Evolutionary conservation across 805 yeast genomes (phyloP), one percentile per base, ranked within the genome.

Genomic region (Metschnikowia anglica): DNA sequence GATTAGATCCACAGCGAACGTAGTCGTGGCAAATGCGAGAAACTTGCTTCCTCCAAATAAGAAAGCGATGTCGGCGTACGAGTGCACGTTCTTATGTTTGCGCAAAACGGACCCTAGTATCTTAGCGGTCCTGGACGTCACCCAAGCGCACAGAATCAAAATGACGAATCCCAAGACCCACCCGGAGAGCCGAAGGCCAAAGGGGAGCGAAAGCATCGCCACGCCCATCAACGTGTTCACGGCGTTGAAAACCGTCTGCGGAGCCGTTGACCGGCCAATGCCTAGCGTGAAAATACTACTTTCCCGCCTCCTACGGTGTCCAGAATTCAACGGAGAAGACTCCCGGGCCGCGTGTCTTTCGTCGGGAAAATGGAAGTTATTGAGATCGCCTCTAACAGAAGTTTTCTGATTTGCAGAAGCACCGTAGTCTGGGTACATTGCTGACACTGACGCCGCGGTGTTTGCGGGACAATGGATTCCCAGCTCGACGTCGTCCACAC

Each of bases 11-110:
- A 79, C 42, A 3, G 77, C 63, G 56, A 82, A 82, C 2, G 77
- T 67, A 3, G 60, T 34, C 6, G 80, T 73, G 15, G 79, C 75
- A 18, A 76, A 36, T 12, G 63, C 48, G 30, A 77, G 75, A 11
- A 72, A 63, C 5, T 56, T 44, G 2, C 52, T 52, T 1, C 96
- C 96, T 58, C 83, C 88, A 0, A 90, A 85, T n/a, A 88, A 86
- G 54, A 79, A 83, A 3, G 95, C 95, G 37, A 89, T 71, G 65
- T 89, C 97, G 0, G 96, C 95, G 61, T 88, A 89, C 0, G 96
- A 85, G 72, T 84, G 81, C 40, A 88, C 65, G 0, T 93, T 82
- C 12, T 77, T 82, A 64, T 88, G 93, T 1, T 88, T 83, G 48
- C 83, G 88, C 74, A 88, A 74, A 51, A 95, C 81, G 46, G 76